Evolutionary conservation across 1,139 yeast species (phyloP), one percentile per base, ranked within the genome.

Genomic region (Pneumocystis oryctolagi): DNA sequence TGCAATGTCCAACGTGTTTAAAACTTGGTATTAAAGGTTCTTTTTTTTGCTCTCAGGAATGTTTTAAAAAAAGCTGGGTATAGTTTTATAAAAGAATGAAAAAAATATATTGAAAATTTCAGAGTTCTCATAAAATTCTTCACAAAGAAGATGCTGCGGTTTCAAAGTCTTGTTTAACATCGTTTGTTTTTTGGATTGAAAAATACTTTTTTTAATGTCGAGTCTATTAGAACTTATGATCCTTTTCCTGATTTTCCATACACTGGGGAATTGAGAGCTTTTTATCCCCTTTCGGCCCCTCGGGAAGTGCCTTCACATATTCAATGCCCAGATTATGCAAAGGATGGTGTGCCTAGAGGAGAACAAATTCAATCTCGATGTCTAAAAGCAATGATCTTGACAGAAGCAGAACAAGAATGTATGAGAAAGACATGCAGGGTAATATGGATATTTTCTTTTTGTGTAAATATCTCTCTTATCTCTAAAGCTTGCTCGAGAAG

Each of bases 1-100:
- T 92, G 68, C 89, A 89, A 72, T 92, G 99, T 73, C 99, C 99
- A 0, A 78, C 90, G 16, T 92, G 99, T 74, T 76, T 92, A 66
- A 90, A 92, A 72, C 80, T 79, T 66, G 88, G 84, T 28, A 70
- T 81, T 60, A 77, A 35, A 32, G 64, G 79, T 59, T 78, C 81
- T 63, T 80, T 80, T 31, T 92, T 90, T 75, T 94, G 99, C 75
- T 80, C 84, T 71, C 96, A 92, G 70, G 76, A 76, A 1, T 92
- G 99, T 74, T 94, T 88, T 78, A 83, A 87, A 73, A 60, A 62
- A 64, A 65, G 84, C 67, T 90, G 95, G 89, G 73, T 76, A 42
- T 71, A 74, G 18, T 85, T 83, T n/a, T n/a, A n/a, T 70, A 82
- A 82, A 71, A 75, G 77, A 37, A 68, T 77, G 35, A 85, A 82